Evolutionary conservation across 495 filamentous ascomycete species (phyloP).

Genomic region (Hypomontagnella submonticulosa): DNA sequence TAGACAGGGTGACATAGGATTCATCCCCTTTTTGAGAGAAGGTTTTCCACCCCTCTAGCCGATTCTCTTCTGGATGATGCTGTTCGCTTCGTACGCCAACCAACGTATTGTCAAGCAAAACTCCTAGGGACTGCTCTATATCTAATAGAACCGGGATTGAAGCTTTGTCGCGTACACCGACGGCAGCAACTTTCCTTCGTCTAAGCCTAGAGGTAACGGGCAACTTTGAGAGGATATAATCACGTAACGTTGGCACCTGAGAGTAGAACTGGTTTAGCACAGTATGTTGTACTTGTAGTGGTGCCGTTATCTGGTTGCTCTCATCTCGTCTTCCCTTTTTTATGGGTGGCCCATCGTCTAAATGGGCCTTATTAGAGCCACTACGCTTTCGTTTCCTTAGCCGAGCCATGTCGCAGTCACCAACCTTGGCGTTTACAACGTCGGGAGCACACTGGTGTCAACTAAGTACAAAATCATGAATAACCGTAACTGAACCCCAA

Average conservation of each 20-base stretch:
- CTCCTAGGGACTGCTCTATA: constrained; percentile 56
- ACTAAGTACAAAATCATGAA: constrained; percentile 11
- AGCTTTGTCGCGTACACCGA: constrained; percentile 48
- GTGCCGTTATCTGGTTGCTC: constrained; percentile 18
- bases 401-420: constrained; percentile 36
- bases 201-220: constrained; percentile 57
- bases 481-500: not conserved
- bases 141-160: constrained; percentile 44
- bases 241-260: constrained; percentile 72
- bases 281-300: constrained; percentile 61
- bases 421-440: constrained; percentile 8
- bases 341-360: constrained; percentile 31
- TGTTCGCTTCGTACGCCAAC: constrained; percentile 63
- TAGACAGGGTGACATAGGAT: constrained; percentile 61
- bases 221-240: constrained; percentile 71
- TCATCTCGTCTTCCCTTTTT: constrained; percentile 46
- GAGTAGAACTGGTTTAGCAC: constrained; percentile 81
- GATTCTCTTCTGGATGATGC: constrained; percentile 52
- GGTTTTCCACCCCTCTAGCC: constrained; percentile 66
- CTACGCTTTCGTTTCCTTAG: constrained; percentile 47
- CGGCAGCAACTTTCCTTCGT: constrained; percentile 57
- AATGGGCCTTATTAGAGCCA: constrained; percentile 16
- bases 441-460: not conserved
- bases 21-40: constrained; percentile 73
- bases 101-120: constrained; percentile 74